Evolutionary conservation across 495 filamentous ascomycete genomes (phyloP), one percentile per base, ranked within the genome.

Genomic region (Hypoxylon trugodes): DNA sequence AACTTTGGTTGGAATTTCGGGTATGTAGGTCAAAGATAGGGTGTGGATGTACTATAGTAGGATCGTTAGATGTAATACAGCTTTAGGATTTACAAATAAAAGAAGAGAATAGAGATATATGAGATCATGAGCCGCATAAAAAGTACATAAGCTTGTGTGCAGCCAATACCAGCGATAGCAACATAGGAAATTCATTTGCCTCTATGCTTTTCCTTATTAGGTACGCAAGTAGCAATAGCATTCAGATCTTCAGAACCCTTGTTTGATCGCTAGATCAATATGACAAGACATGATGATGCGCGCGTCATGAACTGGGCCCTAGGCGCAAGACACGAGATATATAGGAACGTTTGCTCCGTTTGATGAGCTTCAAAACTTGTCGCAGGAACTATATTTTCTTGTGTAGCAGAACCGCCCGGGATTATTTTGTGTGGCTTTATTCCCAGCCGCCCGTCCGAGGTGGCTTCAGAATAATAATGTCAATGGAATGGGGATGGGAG

Each of bases 61-160:
- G 16, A 25, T 19, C n/a, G n/a, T n/a, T n/a, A 4, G 2, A 28
- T 35, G 40, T 30, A 26, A 28, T 38, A 28, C 26, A 22, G 16
- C 15, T 18, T 3, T n/a, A 19, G 36, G 13, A 37, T 49, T 47
- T 48, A 45, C 45, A 52, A 45, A 46, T 35, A 22, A 60, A 16
- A 56, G 15, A 32, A 56, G 36, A 33, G 40, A 47, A 49, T 4
- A 19, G 19, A 47, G 13, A 30, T 8, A 7, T 32, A 61, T 66
- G 57, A 66, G 63, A 61, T 66, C 63, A 66, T 61, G 25, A 16
- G 15, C 6, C 24, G 28, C 30, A 32, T 38, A 60, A 66, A 40
- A 52, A 52, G 51, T 24, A 57, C n/a, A n/a, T n/a, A n/a, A n/a
- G n/a, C n/a, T n/a, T n/a, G 42, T 22, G 28, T 32, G 35, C 24